These are phyloP conservation scores for Yamadazyma insecticola DNA, from an alignment of 805 yeast genomes.

Conservation along the genomic window DNA sequence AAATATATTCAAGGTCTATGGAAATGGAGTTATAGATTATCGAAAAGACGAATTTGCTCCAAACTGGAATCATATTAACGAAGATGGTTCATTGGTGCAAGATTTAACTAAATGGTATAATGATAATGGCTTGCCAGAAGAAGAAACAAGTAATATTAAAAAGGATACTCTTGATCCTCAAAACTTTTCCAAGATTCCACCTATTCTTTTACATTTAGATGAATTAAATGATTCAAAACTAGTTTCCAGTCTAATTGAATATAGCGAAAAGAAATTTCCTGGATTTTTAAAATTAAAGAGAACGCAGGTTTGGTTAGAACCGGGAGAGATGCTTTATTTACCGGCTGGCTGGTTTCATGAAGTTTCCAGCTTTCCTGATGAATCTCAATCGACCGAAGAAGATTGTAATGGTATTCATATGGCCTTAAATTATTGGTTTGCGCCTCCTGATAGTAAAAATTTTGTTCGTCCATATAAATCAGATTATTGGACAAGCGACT, in stretches of 20 bases:
- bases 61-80: constrained; percentile 56
- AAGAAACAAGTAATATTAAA: constrained; percentile 9
- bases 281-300: constrained; percentile 38
- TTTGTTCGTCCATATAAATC: constrained; percentile 40
- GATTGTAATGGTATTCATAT: constrained; percentile 38
- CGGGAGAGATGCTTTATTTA: constrained; percentile 64
- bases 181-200: constrained; percentile 62
- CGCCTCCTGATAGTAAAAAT: constrained; percentile 49
- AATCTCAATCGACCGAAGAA: constrained; percentile 6
- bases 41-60: constrained; percentile 50
- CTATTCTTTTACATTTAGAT: constrained; percentile 56
- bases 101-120: constrained; percentile 43
- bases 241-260: constrained; percentile 8
- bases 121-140: too few relatives aligned
- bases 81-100: constrained; percentile 56
- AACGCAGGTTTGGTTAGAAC: constrained; percentile 44
- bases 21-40: constrained; percentile 69
- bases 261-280: constrained; percentile 45
- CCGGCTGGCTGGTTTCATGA: constrained; percentile 86
- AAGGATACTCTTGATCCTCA: constrained; percentile 44
- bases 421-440: constrained; percentile 73
- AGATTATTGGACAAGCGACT: constrained; percentile 52
- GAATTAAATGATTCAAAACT: constrained; percentile 22
- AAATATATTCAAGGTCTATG: constrained; percentile 43
- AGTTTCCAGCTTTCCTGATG: constrained; percentile 52